Evolutionary conservation across 2,329 filamentous ascomycete species (phyloP), one percentile per base, ranked within the genome.

Genomic region (Aspergillus viridinutans): DNA sequence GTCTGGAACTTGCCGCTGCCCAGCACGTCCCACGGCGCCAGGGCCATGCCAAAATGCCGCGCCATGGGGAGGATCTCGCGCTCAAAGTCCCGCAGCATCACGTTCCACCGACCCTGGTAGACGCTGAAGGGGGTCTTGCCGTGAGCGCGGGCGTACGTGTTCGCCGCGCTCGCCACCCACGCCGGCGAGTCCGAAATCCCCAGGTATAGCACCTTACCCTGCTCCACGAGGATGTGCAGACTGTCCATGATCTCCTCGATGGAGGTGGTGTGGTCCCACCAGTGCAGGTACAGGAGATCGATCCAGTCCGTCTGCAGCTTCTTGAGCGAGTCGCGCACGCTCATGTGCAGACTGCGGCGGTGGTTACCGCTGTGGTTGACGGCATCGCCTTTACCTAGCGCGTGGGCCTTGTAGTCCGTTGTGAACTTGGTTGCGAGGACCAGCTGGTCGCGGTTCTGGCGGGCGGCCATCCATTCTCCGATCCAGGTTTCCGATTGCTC

Each of bases 351-450:
- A 55, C 69, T 76, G 51, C 73, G 72, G 17, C 69, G 70, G 57
- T 72, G 66, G 64, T 82, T 83, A 9, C 81, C 81, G 8, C 2
- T 53, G 49, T 25, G 28, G n/a, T 52, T 59, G 7, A 50, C 55
- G n/a, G 67, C 68, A 9, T 72, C 72, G 28, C 70, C 71, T 51
- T 73, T 74, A 1, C 78, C 76, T n/a, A 74, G 63, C 25, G 74
- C 72, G 49, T 75, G 59, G 14, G 63, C 63, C 29, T 70, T 73
- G 70, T 81, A 88, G 66, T 82, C 82, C 25, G 81, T 86, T 0
- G 84, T 85, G 69, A 80, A 89, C 68, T 90, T 90, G 56, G 87
- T 90, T 1, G 87, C 86, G 52, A 90, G 76, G 20, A 90, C 85
- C 72, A 90, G 83, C 67, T 88, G 78, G 62, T 89, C 86, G 25